These are phyloP conservation scores for Serpula lacrymans DNA, from an alignment of 768 basidiomycete species.

Conservation along the genomic window DNA sequence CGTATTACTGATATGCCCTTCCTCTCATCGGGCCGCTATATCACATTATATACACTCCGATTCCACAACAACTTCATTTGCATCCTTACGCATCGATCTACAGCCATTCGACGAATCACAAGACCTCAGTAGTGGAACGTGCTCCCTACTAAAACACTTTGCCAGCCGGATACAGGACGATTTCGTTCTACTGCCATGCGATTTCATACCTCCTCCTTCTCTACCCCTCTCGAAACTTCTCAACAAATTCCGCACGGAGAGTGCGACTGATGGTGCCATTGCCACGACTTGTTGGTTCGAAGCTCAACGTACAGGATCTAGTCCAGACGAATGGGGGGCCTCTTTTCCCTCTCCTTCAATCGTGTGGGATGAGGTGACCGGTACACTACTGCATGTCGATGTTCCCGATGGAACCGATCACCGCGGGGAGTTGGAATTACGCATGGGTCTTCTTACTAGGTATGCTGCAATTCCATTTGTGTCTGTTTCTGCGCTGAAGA, in stretches of 20 bases:
- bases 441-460: constrained; percentile 73
- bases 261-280: constrained; percentile 58
- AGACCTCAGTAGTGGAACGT: constrained; percentile 65
- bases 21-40: constrained; percentile 68
- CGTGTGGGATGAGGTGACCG: constrained; percentile 63
- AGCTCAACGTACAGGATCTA: constrained; percentile 34
- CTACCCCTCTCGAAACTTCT: constrained; percentile 69
- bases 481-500: not conserved
- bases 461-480: constrained; percentile 24
- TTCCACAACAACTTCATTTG: constrained; percentile 52
- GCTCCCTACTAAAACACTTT: constrained; percentile 74
- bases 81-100: constrained; percentile 69
- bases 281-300: constrained; percentile 68
- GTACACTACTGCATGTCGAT: constrained; percentile 71
- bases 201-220: constrained; percentile 76
- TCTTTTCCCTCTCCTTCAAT: constrained; percentile 47
- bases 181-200: constrained; percentile 88
- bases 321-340: constrained; percentile 66
- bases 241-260: constrained; percentile 79
- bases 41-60: constrained; percentile 85
- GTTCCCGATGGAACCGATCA: constrained; percentile 64
- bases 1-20: constrained; percentile 82
- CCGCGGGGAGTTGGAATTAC: constrained; percentile 64
- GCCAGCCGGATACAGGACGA: constrained; percentile 73
- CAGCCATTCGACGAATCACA: constrained; percentile 78